Evolutionary conservation across 1,139 yeast species (phyloP), one percentile per base, ranked within the genome.

Genomic region (Zygosaccharomyces pseudobailii): DNA sequence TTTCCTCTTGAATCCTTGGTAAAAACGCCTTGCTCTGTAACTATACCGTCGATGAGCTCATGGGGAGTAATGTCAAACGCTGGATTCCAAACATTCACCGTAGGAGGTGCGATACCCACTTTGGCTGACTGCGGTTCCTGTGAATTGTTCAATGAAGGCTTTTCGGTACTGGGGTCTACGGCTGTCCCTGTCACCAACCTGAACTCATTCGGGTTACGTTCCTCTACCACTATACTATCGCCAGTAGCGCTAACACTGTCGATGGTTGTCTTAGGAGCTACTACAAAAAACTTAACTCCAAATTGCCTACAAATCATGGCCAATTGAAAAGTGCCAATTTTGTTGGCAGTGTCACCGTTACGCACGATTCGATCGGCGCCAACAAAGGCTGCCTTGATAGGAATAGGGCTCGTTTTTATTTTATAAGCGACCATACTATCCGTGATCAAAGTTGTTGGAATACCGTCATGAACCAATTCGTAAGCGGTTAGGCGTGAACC

Each of bases 341-440:
- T 92, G 70, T 92, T 92, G 1, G 97, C 97, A 23, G 96, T 81
- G 63, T 92, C 98, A 48, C 98, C 98, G 66, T 89, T 86, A 40
- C 74, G 72, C 2, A 90, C 97, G 32, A 92, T 84, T 65, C 98
- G 78, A 65, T 92, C 98, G n/a, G 97, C 97, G 37, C 98, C 98
- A n/a, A 87, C 97, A 45, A 92, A 87, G 27, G 90, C 84, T 43
- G 89, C 87, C 64, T 84, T 85, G 46, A 92, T 79, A 34, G 95
- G 61, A 75, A 83, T 54, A 27, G 53, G 48, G 48, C 68, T 57
- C 0, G 71, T 61, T 5, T 65, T 60, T 44, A 90, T 73, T 50
- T 89, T 73, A 31, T 94, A 83, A 0, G 96, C 80, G 1, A 87
- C 95, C 92, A 92, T 90, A 51, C 89, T 86, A 62, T 92, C 98